A percentile compares a stretch with the other conserved stretches of the same genome.
phyloP scores from a whole-genome alignment of 2,329 filamentous ascomycete species.

The Hypoxylon sp. region DNA sequence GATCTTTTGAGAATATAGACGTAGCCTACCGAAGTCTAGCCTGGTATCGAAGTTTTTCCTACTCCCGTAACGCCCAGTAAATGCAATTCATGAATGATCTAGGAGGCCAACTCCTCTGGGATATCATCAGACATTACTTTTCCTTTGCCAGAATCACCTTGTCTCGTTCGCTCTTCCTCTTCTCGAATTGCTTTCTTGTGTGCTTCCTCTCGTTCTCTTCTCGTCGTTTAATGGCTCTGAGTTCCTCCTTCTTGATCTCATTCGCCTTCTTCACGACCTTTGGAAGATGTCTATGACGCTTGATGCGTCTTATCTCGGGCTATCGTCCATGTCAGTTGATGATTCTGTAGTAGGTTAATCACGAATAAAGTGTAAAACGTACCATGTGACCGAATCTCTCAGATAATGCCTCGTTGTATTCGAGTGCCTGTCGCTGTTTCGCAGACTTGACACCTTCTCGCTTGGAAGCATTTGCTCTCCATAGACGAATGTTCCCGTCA shows the following conservation, averaged over 20 bases:
- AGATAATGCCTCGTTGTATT: constrained; percentile 90
- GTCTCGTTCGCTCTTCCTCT: constrained; percentile 84
- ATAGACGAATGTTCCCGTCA: constrained; percentile 91
- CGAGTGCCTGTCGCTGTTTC: constrained; percentile 86
- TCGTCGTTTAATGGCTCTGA: constrained; percentile 87
- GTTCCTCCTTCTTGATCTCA: constrained; percentile 93
- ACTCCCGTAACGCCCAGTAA: constrained; percentile 47
- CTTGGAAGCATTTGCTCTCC: constrained; percentile 88
- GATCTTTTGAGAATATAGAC: constrained; percentile 21
- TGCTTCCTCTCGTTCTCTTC: constrained; percentile 97
- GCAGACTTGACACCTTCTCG: constrained; percentile 88
- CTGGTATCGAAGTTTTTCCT: constrained; percentile 48
- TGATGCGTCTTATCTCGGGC: constrained; percentile 92
- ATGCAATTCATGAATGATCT: constrained; percentile 42
- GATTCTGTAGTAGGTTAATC: not conserved
- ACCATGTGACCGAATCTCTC: constrained; percentile 90
- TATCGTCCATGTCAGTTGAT: constrained; percentile 40
- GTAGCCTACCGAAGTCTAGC: constrained; percentile 28
- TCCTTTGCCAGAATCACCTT: constrained; percentile 86
- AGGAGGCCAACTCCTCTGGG: constrained; percentile 7
- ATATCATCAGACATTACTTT: constrained; percentile 58
- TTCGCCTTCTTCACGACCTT: constrained; percentile 95
- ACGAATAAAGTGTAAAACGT: constrained; percentile 24
- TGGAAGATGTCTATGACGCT: constrained; percentile 90
- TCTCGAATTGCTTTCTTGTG: constrained; percentile 83